Conservation (phyloP, 1,284 basidiomycete species). For the Vanrija sp. region DNA sequence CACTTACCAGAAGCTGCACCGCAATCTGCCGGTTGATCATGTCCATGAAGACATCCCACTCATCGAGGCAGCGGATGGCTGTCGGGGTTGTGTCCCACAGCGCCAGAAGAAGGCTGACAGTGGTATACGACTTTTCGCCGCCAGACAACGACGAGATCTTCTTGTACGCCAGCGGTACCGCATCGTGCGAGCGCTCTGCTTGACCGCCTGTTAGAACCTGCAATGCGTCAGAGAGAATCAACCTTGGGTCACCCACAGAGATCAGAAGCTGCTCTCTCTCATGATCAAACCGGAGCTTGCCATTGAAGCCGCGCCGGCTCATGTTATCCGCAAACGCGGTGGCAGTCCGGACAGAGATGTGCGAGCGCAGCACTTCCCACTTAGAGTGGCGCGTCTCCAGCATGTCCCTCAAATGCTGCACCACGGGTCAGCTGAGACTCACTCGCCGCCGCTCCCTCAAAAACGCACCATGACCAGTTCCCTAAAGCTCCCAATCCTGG, state of each 20-base stretch:
- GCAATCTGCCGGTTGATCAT: slow-evolving; percentile 84
- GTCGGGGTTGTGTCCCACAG: slow-evolving; percentile 95
- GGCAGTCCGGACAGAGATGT: slow-evolving; percentile 81
- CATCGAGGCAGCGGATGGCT: slow-evolving; percentile 85
- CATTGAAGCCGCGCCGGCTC: slow-evolving; percentile 77
- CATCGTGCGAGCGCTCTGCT: not conserved
- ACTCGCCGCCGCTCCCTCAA: too few species aligned
- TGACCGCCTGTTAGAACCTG: not conserved
- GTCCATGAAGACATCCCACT: slow-evolving; percentile 94
- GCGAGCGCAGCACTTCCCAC: slow-evolving; percentile 83
- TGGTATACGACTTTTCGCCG: slow-evolving; percentile 96
- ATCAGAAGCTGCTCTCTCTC: slow-evolving; percentile 62
- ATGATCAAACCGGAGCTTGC: slow-evolving; percentile 76
- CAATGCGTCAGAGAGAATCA: not conserved
- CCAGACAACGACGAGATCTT: slow-evolving; percentile 65
- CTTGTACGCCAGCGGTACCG: slow-evolving; percentile 53
- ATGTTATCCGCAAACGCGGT: slow-evolving; percentile 77
- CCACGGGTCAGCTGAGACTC: not conserved
- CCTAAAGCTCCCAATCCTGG: slow-evolving; percentile 52
- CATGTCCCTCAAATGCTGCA: slow-evolving; percentile 8
- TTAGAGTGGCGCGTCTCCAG: slow-evolving; percentile 58
- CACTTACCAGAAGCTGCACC: slow-evolving; percentile 82
- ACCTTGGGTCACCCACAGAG: slow-evolving; percentile 53
- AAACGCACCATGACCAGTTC: not conserved
- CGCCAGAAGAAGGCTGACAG: slow-evolving; percentile 85